Evolutionary conservation across 176 grass and related monocot species (phyloP).

Genomic region (Aegilops bicornis): DNA sequence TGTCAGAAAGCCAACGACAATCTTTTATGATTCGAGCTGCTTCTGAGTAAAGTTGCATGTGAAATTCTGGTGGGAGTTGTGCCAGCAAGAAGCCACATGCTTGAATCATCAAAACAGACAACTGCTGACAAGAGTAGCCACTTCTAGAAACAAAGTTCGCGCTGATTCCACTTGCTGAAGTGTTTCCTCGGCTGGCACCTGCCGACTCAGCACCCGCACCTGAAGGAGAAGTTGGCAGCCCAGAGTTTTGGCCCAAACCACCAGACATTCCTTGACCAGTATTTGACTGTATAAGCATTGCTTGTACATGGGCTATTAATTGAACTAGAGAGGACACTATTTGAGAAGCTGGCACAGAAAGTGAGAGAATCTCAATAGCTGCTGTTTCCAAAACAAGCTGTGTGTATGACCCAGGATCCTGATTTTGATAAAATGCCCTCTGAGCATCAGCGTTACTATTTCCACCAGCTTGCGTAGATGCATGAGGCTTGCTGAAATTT

Average conservation of each 20-base stretch:
- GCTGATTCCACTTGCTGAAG: constrained; percentile 64
- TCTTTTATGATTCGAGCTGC: constrained; percentile 92
- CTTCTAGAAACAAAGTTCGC: constrained; percentile 89
- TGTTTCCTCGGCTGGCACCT: constrained; percentile 52
- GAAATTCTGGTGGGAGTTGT: constrained; percentile 95
- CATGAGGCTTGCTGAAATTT: constrained; percentile 56
- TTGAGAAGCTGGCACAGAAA: constrained; percentile 67
- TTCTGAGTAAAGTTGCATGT: constrained; percentile 90
- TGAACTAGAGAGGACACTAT: constrained; percentile 89
- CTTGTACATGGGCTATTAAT: constrained; percentile 82
- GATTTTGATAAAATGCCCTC: constrained; percentile 97
- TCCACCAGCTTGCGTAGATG: constrained; percentile 57
- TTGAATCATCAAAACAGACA: constrained; percentile 98
- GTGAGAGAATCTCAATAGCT: constrained; percentile 94
- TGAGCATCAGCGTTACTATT: constrained; percentile 58
- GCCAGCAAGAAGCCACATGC: constrained; percentile 93
- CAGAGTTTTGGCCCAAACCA: constrained; percentile 67
- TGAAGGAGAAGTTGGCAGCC: constrained; percentile 77
- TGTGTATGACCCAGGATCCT: constrained; percentile 96
- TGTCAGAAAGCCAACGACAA: constrained; percentile 95
- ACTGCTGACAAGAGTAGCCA: constrained; percentile 83
- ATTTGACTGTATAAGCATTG: constrained; percentile 83
- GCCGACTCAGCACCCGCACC: constrained; percentile 59
- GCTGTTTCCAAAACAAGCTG: constrained; percentile 98
- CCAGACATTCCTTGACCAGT: constrained; percentile 62